Evolutionary conservation across 352 stramenopile species (phyloP).

Genomic region (Elongisporangium prolatum): DNA sequence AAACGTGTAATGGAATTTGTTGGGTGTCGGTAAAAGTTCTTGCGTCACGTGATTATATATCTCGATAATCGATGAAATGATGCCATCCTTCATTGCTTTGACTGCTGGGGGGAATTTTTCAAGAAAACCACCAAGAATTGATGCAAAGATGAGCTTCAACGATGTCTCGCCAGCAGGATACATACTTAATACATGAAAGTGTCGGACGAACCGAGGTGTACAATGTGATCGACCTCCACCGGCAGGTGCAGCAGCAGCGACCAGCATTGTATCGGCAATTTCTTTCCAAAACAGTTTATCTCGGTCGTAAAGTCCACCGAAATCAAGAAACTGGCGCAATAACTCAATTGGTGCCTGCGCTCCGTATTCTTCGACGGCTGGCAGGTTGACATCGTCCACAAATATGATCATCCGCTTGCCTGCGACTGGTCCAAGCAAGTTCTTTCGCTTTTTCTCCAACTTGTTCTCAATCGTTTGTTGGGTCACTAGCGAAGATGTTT

Average conservation of each 20-base stretch:
- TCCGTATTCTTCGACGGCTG: slow-evolving; percentile 92
- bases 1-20: slow-evolving; percentile 94
- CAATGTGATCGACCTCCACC: slow-evolving; percentile 82
- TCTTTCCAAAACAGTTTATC: slow-evolving; percentile 98
- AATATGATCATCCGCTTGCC: slow-evolving; percentile 91
- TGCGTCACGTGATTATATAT: slow-evolving; percentile 92
- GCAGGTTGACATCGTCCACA: slow-evolving; percentile 95
- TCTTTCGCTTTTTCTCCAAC: slow-evolving; percentile 95
- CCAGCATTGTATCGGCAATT: slow-evolving; percentile 90
- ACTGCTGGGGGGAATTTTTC: slow-evolving; percentile 85
- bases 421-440: slow-evolving; percentile 85
- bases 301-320: slow-evolving; percentile 94
- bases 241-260: slow-evolving; percentile 88
- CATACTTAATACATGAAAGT: slow-evolving; percentile 96
- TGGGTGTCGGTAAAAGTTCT: slow-evolving; percentile 91
- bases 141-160: slow-evolving; percentile 91
- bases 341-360: slow-evolving; percentile 93
- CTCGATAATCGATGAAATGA: slow-evolving; percentile 90
- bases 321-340: slow-evolving; percentile 93
- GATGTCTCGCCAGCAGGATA: slow-evolving; percentile 84
- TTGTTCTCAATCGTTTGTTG: slow-evolving; percentile 91
- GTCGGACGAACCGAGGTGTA: slow-evolving; percentile 91
- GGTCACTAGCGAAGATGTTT: slow-evolving; percentile 88
- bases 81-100: slow-evolving; percentile 64
- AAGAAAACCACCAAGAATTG: slow-evolving; percentile 92